Conservation (phyloP, 192 early-diverging fungal genomes). For the Podochytrium sp. region DNA sequence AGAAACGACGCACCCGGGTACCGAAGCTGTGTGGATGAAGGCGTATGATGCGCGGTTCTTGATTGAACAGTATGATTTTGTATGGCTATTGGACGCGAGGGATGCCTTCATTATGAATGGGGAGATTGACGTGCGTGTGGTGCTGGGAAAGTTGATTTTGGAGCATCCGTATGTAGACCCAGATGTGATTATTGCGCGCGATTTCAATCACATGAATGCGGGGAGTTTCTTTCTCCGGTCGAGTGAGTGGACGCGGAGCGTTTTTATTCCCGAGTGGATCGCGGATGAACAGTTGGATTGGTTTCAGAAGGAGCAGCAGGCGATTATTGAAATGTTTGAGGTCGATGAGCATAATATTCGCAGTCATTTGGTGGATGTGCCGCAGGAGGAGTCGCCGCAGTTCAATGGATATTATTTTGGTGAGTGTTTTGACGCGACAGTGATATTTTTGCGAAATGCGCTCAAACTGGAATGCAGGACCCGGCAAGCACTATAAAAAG, state of each 20-base stretch:
- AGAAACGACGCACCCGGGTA: neutral
- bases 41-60: neutral
- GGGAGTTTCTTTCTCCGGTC: conserved; percentile 12
- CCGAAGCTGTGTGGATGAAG: neutral
- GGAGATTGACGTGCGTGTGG: neutral
- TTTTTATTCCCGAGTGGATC: neutral
- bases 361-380: neutral
- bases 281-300: neutral
- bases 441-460: no score
- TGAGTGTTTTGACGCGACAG: neutral
- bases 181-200: conserved; percentile 13
- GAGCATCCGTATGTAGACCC: neutral
- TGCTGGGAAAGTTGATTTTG: neutral
- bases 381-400: neutral
- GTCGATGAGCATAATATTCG: neutral
- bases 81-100: conserved; percentile 11
- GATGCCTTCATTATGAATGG: conserved; percentile 14
- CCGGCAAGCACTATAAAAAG: neutral
- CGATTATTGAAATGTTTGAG: neutral
- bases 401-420: neutral
- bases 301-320: neutral
- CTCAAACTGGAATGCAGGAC: no score
- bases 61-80: neutral
- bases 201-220: conserved; percentile 5
- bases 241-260: conserved; percentile 6